Conservation (phyloP, 2,329 filamentous ascomycete species). For the Pseudocercospora pini-densiflorae region DNA sequence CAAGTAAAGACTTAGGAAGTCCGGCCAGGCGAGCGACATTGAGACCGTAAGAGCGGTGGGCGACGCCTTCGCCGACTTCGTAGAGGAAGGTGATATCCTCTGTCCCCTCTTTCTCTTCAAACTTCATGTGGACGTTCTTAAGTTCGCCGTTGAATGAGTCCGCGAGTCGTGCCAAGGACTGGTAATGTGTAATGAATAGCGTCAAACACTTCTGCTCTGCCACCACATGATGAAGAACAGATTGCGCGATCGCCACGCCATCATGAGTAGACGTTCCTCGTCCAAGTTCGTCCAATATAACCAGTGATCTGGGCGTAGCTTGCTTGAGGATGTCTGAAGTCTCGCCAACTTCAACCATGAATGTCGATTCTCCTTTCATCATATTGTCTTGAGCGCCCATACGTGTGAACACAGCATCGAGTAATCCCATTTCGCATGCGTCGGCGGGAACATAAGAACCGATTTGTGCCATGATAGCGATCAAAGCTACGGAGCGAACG, state of each 20-base stretch:
- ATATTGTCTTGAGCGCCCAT: slow-evolving; percentile 98
- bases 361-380: slow-evolving; percentile 90
- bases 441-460: slow-evolving; percentile 90
- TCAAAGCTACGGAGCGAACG: slow-evolving; percentile 87
- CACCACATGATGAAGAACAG: slow-evolving; percentile 84
- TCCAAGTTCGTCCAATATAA: slow-evolving; percentile 94
- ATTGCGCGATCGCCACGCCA: slow-evolving; percentile 92
- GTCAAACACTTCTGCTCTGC: slow-evolving; percentile 75
- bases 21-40: slow-evolving; percentile 89
- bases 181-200: slow-evolving; percentile 98
- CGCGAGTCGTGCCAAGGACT: slow-evolving; percentile 77
- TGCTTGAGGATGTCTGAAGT: slow-evolving; percentile 89
- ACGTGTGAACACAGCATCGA: slow-evolving; percentile 91
- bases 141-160: slow-evolving; percentile 71
- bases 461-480: slow-evolving; percentile 91
- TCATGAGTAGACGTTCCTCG: slow-evolving; percentile 94
- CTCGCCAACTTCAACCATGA: slow-evolving; percentile 97
- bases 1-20: slow-evolving; percentile 76
- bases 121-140: slow-evolving; percentile 93
- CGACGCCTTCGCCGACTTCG: slow-evolving; percentile 86
- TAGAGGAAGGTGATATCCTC: slow-evolving; percentile 94
- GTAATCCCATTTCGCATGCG: slow-evolving; percentile 73
- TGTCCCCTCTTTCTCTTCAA: slow-evolving; percentile 65
- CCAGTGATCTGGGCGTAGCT: slow-evolving; percentile 80
- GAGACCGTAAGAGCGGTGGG: slow-evolving; percentile 90